These are phyloP conservation scores for Starmerella lactis-condensi DNA, from an alignment of 805 yeast species.

Conservation along the genomic window DNA sequence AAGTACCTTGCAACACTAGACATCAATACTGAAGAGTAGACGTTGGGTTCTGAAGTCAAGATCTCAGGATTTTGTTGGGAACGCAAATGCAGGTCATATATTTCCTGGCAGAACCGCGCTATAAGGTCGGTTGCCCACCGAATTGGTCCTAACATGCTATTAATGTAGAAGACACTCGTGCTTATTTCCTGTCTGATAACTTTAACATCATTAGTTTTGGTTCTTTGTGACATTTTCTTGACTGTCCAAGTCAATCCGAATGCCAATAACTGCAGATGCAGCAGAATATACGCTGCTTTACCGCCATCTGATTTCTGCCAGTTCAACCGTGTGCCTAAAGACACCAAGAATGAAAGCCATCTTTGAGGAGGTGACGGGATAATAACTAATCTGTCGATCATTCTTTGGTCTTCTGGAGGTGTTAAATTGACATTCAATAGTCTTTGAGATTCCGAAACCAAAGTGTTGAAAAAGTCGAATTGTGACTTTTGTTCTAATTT, in stretches of 20 bases:
- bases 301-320: conserved; percentile 30
- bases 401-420: conserved; percentile 39
- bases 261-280: conserved; percentile 52
- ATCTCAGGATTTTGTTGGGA: not conserved
- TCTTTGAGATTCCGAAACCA: conserved; percentile 51
- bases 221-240: conserved; percentile 23
- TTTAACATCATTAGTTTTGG: conserved; percentile 18
- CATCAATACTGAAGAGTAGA: conserved; percentile 22
- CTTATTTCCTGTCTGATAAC: conserved; percentile 26
- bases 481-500: conserved; percentile 18
- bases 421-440: conserved; percentile 57
- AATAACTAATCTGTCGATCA: conserved; percentile 53
- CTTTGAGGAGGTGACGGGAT: conserved; percentile 58
- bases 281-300: conserved; percentile 39
- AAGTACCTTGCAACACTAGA: conserved; percentile 24
- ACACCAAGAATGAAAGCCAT: conserved; percentile 47
- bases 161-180: conserved; percentile 18
- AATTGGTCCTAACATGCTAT: conserved; percentile 43
- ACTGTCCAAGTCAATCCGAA: conserved; percentile 55
- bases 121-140: conserved; percentile 76
- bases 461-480: conserved; percentile 26
- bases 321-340: conserved; percentile 36
- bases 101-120: conserved; percentile 55
- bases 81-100: conserved; percentile 16
- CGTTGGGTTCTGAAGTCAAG: conserved; percentile 5